A percentile compares a stretch with the other conserved stretches of the same genome.
Evolutionary conservation across 345 rosid genomes (phyloP).

Genomic region (Orychophragmus violaceus): DNA sequence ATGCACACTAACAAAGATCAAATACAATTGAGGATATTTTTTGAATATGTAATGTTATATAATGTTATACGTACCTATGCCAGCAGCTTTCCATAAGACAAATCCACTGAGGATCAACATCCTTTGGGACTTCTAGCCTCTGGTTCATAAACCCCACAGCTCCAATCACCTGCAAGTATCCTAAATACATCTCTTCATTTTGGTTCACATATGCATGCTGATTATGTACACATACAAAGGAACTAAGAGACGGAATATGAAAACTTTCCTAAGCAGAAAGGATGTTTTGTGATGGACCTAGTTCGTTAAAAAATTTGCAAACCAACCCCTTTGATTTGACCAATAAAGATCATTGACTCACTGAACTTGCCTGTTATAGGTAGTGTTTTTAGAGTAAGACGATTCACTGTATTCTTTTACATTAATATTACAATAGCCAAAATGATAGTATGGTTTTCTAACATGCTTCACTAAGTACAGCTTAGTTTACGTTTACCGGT

Average conservation of each 20-base stretch:
- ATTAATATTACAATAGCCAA: background rate
- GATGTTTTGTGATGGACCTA: background rate
- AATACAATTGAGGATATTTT: background rate
- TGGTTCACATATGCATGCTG: background rate
- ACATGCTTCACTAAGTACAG: background rate
- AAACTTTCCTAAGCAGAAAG: background rate
- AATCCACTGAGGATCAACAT: conserved; percentile 76
- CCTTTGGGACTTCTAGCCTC: conserved; percentile 71
- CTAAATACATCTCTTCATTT: conserved; percentile 29
- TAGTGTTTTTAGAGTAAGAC: background rate
- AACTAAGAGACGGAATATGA: background rate
- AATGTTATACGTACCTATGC: conserved; percentile 60
- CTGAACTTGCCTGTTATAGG: background rate
- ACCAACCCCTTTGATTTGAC: background rate
- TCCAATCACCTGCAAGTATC: conserved; percentile 74
- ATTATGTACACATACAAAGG: background rate
- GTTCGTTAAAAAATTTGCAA: background rate
- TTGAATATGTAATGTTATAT: background rate
- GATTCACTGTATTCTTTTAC: background rate
- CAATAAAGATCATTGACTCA: background rate
- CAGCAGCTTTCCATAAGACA: conserved; percentile 87
- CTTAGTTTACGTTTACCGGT: background rate
- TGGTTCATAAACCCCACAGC: conserved; percentile 97
- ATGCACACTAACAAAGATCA: background rate
- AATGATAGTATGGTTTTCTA: background rate